Conservation (phyloP, 805 yeast genomes). For the Cyberlindnera galapagoensis region DNA sequence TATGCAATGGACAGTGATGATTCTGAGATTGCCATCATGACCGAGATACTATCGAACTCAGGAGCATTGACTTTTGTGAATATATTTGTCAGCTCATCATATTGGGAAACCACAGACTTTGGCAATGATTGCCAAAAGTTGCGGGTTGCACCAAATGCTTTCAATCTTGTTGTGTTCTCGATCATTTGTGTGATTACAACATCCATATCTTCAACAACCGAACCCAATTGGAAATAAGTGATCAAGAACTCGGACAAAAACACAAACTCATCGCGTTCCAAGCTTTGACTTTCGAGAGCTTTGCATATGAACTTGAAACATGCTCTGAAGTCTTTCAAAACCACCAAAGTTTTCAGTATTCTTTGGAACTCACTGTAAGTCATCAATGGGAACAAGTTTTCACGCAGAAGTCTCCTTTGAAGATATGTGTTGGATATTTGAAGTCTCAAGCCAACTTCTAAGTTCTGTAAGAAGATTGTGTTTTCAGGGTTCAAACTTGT, state of each 20-base stretch:
- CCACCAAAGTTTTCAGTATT: constrained; percentile 9
- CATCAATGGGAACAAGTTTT: constrained; percentile 31
- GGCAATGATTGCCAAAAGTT: constrained; percentile 5
- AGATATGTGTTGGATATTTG: constrained; percentile 28
- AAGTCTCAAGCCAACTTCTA: constrained; percentile 26
- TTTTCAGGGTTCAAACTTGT: constrained; percentile 17
- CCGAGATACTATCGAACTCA: constrained; percentile 1
- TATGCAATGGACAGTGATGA: constrained; percentile 6
- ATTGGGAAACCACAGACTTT: neutral
- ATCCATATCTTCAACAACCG: constrained; percentile 2
- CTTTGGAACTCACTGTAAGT: constrained; percentile 30
- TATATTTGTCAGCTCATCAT: constrained; percentile 5
- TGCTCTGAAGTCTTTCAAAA: constrained; percentile 24
- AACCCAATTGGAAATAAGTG: constrained; percentile 3
- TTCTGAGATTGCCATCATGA: constrained; percentile 2
- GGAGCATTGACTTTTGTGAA: constrained; percentile 3
- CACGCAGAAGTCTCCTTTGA: constrained; percentile 15
- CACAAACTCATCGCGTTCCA: constrained; percentile 16
- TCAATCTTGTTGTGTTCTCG: constrained; percentile 6
- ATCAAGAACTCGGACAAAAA: constrained; percentile 12
- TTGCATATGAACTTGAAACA: constrained; percentile 11
- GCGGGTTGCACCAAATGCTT: constrained; percentile 5
- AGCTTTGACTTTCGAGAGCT: constrained; percentile 14
- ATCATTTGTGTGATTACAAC: neutral
- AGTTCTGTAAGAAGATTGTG: constrained; percentile 17